Evolutionary conservation across 192 early-diverging fungal species (phyloP).

Genomic region (Gryganskiella cystojenkinii): DNA sequence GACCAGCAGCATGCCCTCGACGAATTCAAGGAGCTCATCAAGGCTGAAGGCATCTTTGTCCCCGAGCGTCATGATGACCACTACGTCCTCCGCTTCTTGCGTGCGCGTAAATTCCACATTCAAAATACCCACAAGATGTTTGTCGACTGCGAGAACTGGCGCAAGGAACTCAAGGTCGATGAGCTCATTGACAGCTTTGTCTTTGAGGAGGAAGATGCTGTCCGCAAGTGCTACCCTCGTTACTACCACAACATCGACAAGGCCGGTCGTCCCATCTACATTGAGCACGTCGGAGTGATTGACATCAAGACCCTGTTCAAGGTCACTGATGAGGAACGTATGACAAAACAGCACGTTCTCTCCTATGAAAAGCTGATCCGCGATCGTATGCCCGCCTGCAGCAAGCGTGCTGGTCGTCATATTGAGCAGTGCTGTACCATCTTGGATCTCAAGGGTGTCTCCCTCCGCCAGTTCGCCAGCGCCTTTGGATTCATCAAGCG

Average conservation of each 20-base stretch:
- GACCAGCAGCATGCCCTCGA: constrained; percentile 65
- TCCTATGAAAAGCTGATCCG: constrained; percentile 76
- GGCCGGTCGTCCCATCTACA: constrained; percentile 76
- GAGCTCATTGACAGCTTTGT: constrained; percentile 66
- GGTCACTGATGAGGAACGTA: constrained; percentile 73
- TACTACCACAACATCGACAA: constrained; percentile 86
- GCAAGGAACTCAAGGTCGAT: constrained; percentile 71
- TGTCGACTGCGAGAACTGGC: constrained; percentile 72
- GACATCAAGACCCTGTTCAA: constrained; percentile 72
- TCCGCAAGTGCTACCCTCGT: constrained; percentile 75
- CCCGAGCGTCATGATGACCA: constrained; percentile 72
- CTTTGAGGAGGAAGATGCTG: constrained; percentile 70
- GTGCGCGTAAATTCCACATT: constrained; percentile 78
- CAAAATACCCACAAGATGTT: constrained; percentile 78
- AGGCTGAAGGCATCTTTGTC: constrained; percentile 65
- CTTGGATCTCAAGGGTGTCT: constrained; percentile 79
- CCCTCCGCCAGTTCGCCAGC: constrained; percentile 69
- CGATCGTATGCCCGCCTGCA: constrained; percentile 77
- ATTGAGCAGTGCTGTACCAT: constrained; percentile 81
- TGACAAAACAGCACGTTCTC: constrained; percentile 78
- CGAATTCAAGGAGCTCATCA: constrained; percentile 68
- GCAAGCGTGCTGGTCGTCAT: constrained; percentile 57
- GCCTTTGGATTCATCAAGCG: constrained; percentile 73
- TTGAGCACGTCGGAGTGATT: constrained; percentile 75
- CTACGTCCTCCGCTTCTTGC: constrained; percentile 76